Evolutionary conservation across 805 yeast genomes (phyloP).

Genomic region (Teunomyces pallodes): DNA sequence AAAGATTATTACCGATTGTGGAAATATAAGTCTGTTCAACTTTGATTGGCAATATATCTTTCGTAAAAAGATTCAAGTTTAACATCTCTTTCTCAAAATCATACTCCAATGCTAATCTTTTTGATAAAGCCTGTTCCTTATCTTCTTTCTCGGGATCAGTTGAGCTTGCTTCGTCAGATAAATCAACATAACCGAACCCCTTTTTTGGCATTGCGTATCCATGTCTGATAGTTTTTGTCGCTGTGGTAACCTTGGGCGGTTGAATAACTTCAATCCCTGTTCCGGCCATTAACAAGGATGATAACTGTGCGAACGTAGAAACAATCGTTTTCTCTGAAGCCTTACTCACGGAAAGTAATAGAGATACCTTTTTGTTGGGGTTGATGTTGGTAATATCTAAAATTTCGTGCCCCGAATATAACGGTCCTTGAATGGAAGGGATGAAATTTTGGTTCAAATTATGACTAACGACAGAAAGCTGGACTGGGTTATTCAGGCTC

Average conservation of each 20-base stretch:
- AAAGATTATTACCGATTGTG: neutral
- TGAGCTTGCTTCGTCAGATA: slow-evolving; percentile 5
- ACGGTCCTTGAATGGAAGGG: slow-evolving; percentile 28
- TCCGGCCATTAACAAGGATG: slow-evolving; percentile 25
- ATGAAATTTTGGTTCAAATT: slow-evolving; percentile 6
- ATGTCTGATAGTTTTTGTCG: neutral
- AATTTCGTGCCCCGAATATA: neutral
- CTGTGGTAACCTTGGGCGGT: neutral
- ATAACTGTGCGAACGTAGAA: slow-evolving; percentile 18
- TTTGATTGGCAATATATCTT: slow-evolving; percentile 1
- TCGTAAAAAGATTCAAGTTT: neutral
- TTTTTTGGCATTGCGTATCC: slow-evolving; percentile 17
- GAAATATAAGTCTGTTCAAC: neutral
- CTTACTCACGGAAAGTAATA: slow-evolving; percentile 14
- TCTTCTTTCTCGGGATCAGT: slow-evolving; percentile 6
- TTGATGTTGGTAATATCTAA: slow-evolving; percentile 15
- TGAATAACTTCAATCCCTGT: neutral
- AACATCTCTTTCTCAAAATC: neutral
- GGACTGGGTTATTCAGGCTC: slow-evolving; percentile 3
- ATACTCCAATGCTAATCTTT: neutral
- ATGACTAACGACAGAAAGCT: slow-evolving; percentile 12
- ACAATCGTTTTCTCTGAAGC: neutral
- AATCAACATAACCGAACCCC: slow-evolving; percentile 31
- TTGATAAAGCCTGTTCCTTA: neutral
- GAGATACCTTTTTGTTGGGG: slow-evolving; percentile 11